These are phyloP conservation scores for Phaffia tasmanica DNA, from an alignment of 768 basidiomycete species.

Conservation along the genomic window DNA sequence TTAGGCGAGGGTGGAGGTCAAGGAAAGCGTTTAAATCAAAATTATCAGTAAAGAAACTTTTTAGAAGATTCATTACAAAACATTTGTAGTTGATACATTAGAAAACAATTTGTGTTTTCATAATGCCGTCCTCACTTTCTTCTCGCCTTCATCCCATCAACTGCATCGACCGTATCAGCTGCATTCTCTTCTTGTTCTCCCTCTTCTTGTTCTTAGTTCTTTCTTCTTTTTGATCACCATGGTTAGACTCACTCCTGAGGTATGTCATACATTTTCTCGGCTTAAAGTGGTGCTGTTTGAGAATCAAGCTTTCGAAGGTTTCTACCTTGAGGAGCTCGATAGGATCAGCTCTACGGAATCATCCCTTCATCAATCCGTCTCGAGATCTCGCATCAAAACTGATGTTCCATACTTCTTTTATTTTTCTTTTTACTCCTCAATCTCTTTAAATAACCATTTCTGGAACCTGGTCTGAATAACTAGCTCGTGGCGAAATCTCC, in stretches of 20 bases:
- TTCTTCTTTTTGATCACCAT: background rate
- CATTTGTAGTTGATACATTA: too few species aligned
- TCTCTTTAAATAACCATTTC: background rate
- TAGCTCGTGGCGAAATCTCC: slow-evolving; percentile 22
- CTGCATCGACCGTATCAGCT: too few species aligned
- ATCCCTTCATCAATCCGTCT: too few species aligned
- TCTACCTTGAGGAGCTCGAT: too few species aligned
- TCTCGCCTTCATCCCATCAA: too few species aligned
- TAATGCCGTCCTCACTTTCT: too few species aligned
- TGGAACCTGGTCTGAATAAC: background rate
- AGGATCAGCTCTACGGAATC: background rate
- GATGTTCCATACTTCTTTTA: background rate
- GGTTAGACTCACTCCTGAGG: slow-evolving; percentile 28
- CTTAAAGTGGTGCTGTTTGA: background rate
- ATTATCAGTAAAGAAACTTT: too few species aligned
- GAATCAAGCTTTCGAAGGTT: background rate
- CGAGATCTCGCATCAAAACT: background rate
- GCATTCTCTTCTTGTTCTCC: background rate
- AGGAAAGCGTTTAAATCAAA: too few species aligned
- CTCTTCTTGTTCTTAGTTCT: background rate
- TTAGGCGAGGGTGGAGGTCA: too few species aligned
- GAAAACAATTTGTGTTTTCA: too few species aligned
- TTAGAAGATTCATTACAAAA: too few species aligned
- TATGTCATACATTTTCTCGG: background rate
- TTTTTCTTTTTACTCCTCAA: background rate